Base-by-base conservation (phyloP, 768 basidiomycete genomes). In the Leccinum longicurvipes region DNA sequence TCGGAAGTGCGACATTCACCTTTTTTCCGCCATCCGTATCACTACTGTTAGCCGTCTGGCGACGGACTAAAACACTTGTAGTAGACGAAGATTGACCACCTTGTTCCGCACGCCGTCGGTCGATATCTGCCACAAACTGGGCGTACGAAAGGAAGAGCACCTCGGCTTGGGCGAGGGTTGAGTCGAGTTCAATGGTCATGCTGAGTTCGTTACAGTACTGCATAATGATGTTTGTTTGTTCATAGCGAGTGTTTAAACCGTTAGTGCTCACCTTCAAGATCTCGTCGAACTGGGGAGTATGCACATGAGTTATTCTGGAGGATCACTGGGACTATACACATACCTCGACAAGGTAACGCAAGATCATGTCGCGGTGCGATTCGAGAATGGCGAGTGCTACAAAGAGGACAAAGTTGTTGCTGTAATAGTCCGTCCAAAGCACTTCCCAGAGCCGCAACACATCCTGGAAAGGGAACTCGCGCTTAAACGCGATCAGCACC, bases 101-200 rank as follows among this genome's bases (percentile, higher is more conserved):
- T 47, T 80, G 80, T 58, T 92, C 91, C 0, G 82, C 83, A 59
- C 79, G 82, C 59, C 88, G 82, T 32, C 89, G 82, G 69, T 97
- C 93, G 63, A 96, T 84, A 68, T 96, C 93, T 10, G 89, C 89
- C 21, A 98, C 86, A 21, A 97, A 74, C 64, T 91, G 87, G 12
- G 86, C 77, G 75, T 97, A 98, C 1, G 93, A 93, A 2, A 96
- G 79, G 79, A 92, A 98, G 21, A 99, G 80, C 15, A 98, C 94
- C 72, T 99, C 97, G 10, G 96, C 97, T 73, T 98, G 97, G 0
- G 93, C 89, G 9, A 99, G 82, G 19, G 97, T 96, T 1, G 87
- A 85, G 69, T 97, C 89, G n/a, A 98, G 82, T 69, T 98, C 97
- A 62, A 99, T 96, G 50, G 93, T 92, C 87, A 93, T 93, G 73